Percentiles rank a stretch among this genome's conserved stretches.
Evolutionary conservation across 139 green algal genomes (phyloP).

Genomic region (Chlamydomonas asymmetrica): DNA sequence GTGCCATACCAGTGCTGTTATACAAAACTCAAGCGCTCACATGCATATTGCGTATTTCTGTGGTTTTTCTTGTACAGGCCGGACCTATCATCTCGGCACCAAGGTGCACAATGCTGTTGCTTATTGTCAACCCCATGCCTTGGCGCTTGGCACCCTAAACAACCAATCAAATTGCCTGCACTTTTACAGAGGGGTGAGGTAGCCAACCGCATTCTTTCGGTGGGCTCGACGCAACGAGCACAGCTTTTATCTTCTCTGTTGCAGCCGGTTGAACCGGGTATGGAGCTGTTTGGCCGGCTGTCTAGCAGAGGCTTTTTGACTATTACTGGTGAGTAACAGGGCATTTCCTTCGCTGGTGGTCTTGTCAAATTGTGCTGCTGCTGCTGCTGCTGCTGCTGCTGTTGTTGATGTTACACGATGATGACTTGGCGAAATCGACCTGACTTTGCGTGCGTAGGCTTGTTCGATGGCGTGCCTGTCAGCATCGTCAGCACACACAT

Average conservation of each 20-base stretch:
- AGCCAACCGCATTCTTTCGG: neutral
- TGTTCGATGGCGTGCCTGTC: constrained; percentile 58
- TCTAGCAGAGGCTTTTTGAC: constrained; percentile 75
- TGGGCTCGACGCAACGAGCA: too few relatives aligned
- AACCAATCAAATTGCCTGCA: neutral
- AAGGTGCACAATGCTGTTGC: too few relatives aligned
- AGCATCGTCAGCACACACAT: constrained; percentile 76
- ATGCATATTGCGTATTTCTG: too few relatives aligned
- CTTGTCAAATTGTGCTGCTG: too few relatives aligned
- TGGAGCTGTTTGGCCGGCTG: constrained; percentile 49
- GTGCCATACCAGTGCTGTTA: too few relatives aligned
- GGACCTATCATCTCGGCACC: constrained; percentile 75
- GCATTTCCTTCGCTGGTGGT: too few relatives aligned
- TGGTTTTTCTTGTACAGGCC: too few relatives aligned
- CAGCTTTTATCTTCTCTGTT: constrained; percentile 41
- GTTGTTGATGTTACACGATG: too few relatives aligned
- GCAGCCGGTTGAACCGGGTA: constrained; percentile 35
- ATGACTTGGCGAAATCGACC: too few relatives aligned
- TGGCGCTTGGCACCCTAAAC: too few relatives aligned
- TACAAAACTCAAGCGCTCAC: too few relatives aligned
- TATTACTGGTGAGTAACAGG: constrained; percentile 50
- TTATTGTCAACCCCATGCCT: too few relatives aligned
- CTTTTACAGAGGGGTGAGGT: neutral
- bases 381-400: neutral
- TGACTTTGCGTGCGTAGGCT: constrained; percentile 31